These are phyloP conservation scores for Pseudocohnilembus persalinus DNA, from an alignment of 169 alveolate genomes.

Conservation along the genomic window DNA sequence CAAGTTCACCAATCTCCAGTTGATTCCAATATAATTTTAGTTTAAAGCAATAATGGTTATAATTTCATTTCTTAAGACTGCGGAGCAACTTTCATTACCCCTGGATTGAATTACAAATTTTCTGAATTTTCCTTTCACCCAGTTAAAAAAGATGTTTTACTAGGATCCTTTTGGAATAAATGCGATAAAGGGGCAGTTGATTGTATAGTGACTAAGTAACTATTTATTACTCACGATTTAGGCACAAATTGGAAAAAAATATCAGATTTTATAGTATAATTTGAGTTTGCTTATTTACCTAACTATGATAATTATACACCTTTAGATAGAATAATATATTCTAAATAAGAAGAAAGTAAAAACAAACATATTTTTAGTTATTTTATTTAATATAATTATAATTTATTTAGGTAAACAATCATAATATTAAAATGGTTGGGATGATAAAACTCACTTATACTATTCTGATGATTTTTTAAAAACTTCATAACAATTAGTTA, in stretches of 20 bases:
- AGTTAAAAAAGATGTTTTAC: constrained; percentile 55
- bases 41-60: constrained; percentile 59
- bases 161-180: constrained; percentile 63
- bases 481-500: constrained; percentile 43
- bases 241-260: constrained; percentile 62
- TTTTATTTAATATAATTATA: no score
- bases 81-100: constrained; percentile 59
- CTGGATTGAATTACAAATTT: constrained; percentile 53
- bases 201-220: constrained; percentile 59
- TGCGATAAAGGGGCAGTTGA: constrained; percentile 57
- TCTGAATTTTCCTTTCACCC: constrained; percentile 77
- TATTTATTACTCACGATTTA: constrained; percentile 56
- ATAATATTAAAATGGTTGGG: constrained; percentile 55
- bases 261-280: constrained; percentile 60
- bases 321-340: constrained; percentile 42
- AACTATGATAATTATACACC: no score
- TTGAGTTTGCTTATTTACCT: no score
- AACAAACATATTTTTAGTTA: constrained; percentile 30
- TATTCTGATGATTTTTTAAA: constrained; percentile 71
- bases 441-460: constrained; percentile 52
- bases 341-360: constrained; percentile 22
- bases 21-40: constrained; percentile 50
- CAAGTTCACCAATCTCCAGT: constrained; percentile 51
- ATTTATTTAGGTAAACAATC: no score
- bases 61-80: constrained; percentile 73